Conservation (phyloP, 1,139 yeast genomes). For the Saccharomyces pastorianus region DNA sequence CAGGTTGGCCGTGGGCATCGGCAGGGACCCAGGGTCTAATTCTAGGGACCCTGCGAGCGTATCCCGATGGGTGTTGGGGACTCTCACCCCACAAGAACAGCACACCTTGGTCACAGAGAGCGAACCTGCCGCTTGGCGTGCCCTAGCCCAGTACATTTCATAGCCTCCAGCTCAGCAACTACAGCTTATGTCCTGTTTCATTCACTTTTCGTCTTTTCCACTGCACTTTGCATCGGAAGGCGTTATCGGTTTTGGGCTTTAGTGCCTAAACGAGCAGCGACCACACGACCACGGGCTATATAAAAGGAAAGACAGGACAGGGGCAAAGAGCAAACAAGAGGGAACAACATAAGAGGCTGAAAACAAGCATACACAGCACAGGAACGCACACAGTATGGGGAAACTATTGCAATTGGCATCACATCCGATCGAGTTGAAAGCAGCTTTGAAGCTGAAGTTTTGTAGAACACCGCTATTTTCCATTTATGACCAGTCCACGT, state of each 20-base stretch:
- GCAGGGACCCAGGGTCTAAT: conserved; percentile 40
- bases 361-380: neutral
- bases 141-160: neutral
- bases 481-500: conserved; percentile 33
- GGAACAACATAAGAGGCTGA: too few species aligned
- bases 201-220: neutral
- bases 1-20: conserved; percentile 69
- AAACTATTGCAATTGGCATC: conserved; percentile 52
- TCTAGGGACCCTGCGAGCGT: conserved; percentile 39
- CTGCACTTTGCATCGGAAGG: neutral
- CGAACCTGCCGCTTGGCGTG: neutral
- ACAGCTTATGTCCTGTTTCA: neutral
- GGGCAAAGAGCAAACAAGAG: neutral
- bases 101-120: neutral
- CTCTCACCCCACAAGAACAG: conserved; percentile 9
- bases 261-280: neutral
- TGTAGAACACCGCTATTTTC: conserved; percentile 54
- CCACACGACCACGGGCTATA: neutral
- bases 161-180: too few species aligned
- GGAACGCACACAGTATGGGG: conserved; percentile 41
- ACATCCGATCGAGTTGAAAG: conserved; percentile 67
- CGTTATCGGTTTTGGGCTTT: conserved; percentile 1
- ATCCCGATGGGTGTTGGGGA: conserved; percentile 49
- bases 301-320: neutral
- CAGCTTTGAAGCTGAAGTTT: conserved; percentile 53